Conservation (phyloP, 2,329 filamentous ascomycete species). For the Aureobasidium pullulans region DNA sequence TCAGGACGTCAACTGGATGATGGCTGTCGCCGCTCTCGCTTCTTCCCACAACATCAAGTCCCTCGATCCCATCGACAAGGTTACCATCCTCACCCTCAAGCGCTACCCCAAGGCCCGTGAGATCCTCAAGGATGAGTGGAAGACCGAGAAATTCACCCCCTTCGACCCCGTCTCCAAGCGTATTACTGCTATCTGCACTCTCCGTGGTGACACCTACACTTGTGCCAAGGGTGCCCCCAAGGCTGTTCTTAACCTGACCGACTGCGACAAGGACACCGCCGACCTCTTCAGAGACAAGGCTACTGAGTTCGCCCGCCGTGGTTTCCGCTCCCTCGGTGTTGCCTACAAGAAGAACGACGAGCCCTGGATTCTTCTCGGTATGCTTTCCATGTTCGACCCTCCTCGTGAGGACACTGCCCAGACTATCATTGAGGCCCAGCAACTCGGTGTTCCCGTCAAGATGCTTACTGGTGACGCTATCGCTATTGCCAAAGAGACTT, state of each 20-base stretch:
- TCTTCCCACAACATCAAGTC: conserved; percentile 75
- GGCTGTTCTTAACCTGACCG: conserved; percentile 62
- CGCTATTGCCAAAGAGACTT: conserved; percentile 73
- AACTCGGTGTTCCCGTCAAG: conserved; percentile 70
- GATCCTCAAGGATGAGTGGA: conserved; percentile 67
- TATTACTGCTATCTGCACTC: conserved; percentile 62
- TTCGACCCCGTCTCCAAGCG: conserved; percentile 77
- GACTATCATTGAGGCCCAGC: conserved; percentile 68
- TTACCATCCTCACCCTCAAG: conserved; percentile 68
- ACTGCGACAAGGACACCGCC: conserved; percentile 58
- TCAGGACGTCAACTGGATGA: conserved; percentile 77
- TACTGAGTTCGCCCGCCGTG: conserved; percentile 67
- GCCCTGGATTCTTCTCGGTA: conserved; percentile 65
- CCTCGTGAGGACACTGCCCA: conserved; percentile 72
- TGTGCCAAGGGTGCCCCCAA: conserved; percentile 74
- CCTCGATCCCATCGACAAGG: conserved; percentile 72
- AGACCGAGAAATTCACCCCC: conserved; percentile 68
- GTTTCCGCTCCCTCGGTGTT: conserved; percentile 74
- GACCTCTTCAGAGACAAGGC: conserved; percentile 65
- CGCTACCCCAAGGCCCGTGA: conserved; percentile 70
- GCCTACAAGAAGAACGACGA: conserved; percentile 71
- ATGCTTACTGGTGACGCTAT: conserved; percentile 77
- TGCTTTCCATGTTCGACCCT: conserved; percentile 75
- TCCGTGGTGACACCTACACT: conserved; percentile 62
- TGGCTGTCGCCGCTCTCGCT: conserved; percentile 69